Conservation (phyloP, 768 basidiomycete species). For the Hygrocybe coccinea region DNA sequence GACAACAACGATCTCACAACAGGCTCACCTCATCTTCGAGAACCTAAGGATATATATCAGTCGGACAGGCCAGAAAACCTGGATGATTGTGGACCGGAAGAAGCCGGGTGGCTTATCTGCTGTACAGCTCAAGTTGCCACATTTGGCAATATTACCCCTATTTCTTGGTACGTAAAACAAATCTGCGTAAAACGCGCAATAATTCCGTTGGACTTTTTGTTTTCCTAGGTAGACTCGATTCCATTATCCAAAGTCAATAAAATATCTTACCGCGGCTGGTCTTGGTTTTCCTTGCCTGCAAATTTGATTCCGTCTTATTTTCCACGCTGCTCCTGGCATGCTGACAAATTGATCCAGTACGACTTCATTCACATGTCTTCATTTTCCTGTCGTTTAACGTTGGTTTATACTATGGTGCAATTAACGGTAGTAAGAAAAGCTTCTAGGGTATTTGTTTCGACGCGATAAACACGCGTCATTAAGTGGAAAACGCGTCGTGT, state of each 20-base stretch:
- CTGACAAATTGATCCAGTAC: neutral
- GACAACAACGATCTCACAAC: conserved; percentile 4
- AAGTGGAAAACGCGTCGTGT: neutral
- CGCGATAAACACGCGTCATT: no score
- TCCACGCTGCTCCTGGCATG: neutral
- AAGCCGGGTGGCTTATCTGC: conserved; percentile 8
- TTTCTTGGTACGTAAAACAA: neutral
- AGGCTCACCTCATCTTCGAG: conserved; percentile 61
- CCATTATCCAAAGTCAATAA: no score
- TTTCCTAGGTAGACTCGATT: no score
- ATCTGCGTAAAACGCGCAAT: neutral
- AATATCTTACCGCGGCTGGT: no score
- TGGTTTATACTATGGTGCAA: no score
- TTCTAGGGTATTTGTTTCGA: no score
- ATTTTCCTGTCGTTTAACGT: no score
- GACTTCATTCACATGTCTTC: no score
- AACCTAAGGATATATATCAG: conserved; percentile 30
- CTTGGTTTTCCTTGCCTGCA: no score
- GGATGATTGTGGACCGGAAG: neutral
- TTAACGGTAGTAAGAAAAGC: no score
- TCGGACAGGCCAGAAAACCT: neutral
- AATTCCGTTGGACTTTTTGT: no score
- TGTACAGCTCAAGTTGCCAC: conserved; percentile 2
- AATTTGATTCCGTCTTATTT: no score
- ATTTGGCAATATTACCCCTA: neutral